Evolutionary conservation across 768 basidiomycete genomes (phyloP), one percentile per base, ranked within the genome.

Genomic region (Panellus pusillus): DNA sequence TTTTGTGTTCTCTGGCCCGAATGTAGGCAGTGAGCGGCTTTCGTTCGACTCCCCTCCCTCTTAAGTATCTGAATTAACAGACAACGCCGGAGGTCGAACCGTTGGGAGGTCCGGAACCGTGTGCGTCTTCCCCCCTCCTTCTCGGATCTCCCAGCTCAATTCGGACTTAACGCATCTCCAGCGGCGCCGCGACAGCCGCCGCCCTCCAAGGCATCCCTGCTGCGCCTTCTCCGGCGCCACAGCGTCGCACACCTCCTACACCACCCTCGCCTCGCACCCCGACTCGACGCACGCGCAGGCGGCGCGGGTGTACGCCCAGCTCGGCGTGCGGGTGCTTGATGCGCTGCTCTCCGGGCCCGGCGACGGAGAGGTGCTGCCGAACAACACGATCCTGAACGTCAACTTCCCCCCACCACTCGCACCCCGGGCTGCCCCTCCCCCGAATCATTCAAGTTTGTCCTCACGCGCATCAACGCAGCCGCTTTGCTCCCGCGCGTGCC

Each of bases 121-220:
- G 74, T 74, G 61, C 52, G 74, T 63, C 11, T 35, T 11, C 32
- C 13, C 17, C 35, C 19, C 3, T 36, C 27, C 3, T 52, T 24
- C 47, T 17, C 44, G 3, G 27, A 39, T 17, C 27, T 8, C 13
- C 13, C 18, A 37, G n/a, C 9, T 19, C 14, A 3, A 35, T 35
- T 35, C 11, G 32, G 14, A 35, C 3, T 24, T 6, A 24, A 2
- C 24, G 24, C 24, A 24, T 24, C 8, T 41, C 11, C 51, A 81
- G 79, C 19, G 79, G 78, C 6, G 80, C 80, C 1, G 79, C 80
- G 0, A 70, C 70, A 13, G 78, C 78, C 64, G 76, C 79, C 4
- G 74, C 78, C 1, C 60, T 70, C 38, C 71, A 76, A 59, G 80
- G 80, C 29, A 70, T 81, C 20, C 57, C 57, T 9, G 28, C 53